Conservation (phyloP, 2,329 filamentous ascomycete genomes). For the Gyromitra esculenta region DNA sequence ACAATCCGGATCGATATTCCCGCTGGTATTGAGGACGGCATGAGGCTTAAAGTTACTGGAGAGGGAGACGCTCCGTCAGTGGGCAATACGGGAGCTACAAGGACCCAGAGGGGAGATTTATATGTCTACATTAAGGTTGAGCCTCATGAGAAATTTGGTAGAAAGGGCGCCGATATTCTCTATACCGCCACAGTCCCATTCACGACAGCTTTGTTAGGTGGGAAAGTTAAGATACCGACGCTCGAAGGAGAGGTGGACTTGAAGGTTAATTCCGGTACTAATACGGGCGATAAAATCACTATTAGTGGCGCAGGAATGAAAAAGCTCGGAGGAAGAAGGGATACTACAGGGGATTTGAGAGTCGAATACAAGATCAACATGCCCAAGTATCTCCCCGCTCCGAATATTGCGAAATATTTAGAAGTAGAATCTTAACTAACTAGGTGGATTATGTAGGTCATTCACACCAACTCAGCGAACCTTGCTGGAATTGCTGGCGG, state of each 20-base stretch:
- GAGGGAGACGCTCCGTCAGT: conserved; percentile 85
- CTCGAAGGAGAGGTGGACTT: conserved; percentile 90
- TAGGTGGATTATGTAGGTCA: conserved; percentile 48
- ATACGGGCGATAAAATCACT: conserved; percentile 90
- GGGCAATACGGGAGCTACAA: conserved; percentile 58
- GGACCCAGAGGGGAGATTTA: conserved; percentile 79
- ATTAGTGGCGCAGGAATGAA: conserved; percentile 94
- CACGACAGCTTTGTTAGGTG: conserved; percentile 90
- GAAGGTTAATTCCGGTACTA: conserved; percentile 89
- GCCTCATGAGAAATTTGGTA: conserved; percentile 88
- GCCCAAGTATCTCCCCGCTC: conserved; percentile 75
- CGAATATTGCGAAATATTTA: background rate
- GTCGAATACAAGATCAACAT: conserved; percentile 95
- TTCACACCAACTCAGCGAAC: conserved; percentile 89
- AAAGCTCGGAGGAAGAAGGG: conserved; percentile 72
- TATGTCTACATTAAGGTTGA: conserved; percentile 90
- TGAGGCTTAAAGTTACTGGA: conserved; percentile 84
- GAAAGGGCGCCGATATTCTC: conserved; percentile 86
- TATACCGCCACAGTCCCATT: conserved; percentile 92
- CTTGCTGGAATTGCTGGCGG: conserved; percentile 92
- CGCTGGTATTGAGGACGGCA: conserved; percentile 93
- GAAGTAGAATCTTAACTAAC: conserved; percentile 23
- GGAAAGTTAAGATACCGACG: conserved; percentile 88
- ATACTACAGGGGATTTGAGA: conserved; percentile 79
- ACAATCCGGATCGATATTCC: conserved; percentile 91